Evolutionary conservation across 2,329 filamentous ascomycete genomes (phyloP), one percentile per base, ranked within the genome.

Genomic region (Aspergillus awamori): DNA sequence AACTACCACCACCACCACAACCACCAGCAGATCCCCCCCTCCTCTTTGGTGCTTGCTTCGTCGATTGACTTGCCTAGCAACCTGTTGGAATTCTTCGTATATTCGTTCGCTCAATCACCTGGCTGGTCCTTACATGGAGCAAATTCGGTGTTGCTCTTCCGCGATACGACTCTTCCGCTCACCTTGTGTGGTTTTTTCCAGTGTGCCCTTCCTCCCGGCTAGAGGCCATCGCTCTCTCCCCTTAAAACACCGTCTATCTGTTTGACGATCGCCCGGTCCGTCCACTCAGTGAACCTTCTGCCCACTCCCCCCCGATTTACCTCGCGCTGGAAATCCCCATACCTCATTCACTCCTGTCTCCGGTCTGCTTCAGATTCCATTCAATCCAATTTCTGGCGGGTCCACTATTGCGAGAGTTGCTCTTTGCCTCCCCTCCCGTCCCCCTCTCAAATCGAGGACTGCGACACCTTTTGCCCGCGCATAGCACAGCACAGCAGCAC

Each of bases 141-240:
- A 58, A 52, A 57, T 51, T 41, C 49, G 22, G 51, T 59, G 57
- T 51, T 58, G 43, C 43, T 60, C 36, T 57, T 62, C 48, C 39
- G 56, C 54, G 20, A 39, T 43, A 28, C 33, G 52, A 43, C 26
- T 41, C 57, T 45, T 52, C 57, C 53, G 39, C 38, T 53, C 51
- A 49, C 56, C 55, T 67, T 65, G 63, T 68, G 64, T 58, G 66
- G 62, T 57, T 60, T 59, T 53, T 59, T 65, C 52, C 52, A 63
- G 59, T 64, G 67, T 66, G 60, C 63, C 63, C 66, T 69, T 67
- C 66, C 67, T 67, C 63, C 65, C 65, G 65, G 64, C 48, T 63
- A 59, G 65, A 65, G 62, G 62, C 59, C 60, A 65, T 69, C 62
- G 64, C 67, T 60, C 64, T 60, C 64, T 68, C 67, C 67, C 65